Conservation (phyloP, 768 basidiomycete genomes). For the Kwoniella shandongensis region DNA sequence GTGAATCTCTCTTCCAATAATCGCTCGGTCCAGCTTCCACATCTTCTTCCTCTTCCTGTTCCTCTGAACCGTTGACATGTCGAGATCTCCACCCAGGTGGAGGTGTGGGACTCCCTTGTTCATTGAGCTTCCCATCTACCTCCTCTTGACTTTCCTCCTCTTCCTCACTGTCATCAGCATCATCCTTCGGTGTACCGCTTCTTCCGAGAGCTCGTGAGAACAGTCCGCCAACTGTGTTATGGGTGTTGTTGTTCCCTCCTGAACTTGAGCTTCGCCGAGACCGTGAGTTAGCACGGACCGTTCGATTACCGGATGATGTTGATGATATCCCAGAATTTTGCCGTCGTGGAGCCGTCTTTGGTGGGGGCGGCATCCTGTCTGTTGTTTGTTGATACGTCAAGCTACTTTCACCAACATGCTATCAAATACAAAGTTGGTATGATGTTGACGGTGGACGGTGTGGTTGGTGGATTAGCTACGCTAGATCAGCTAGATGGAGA, state of each 20-base stretch:
- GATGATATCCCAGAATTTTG: slow-evolving; percentile 22
- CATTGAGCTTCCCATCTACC: slow-evolving; percentile 1
- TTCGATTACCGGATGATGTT: slow-evolving; percentile 17
- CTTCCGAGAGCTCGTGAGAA: background rate
- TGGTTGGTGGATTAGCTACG: too few species aligned
- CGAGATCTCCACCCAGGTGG: slow-evolving; percentile 4
- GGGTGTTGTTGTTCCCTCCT: background rate
- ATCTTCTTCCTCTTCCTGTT: slow-evolving; percentile 9
- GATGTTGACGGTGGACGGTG: too few species aligned
- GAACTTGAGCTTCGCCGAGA: slow-evolving; percentile 4
- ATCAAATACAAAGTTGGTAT: too few species aligned
- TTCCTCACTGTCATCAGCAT: slow-evolving; percentile 2
- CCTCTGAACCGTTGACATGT: background rate
- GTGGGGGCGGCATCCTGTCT: background rate
- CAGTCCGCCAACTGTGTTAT: background rate
- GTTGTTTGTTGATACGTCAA: too few species aligned
- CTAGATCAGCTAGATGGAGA: too few species aligned
- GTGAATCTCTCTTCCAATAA: slow-evolving; percentile 24
- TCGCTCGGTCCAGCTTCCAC: slow-evolving; percentile 28
- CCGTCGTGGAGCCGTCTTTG: slow-evolving; percentile 4
- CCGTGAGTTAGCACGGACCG: slow-evolving; percentile 15
- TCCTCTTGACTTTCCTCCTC: slow-evolving; percentile 3
- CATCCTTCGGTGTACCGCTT: background rate
- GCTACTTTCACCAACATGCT: too few species aligned
- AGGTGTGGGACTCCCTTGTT: background rate